phyloP scores from a whole-genome alignment of 768 basidiomycete genomes.

The Filobasidium floriforme region DNA sequence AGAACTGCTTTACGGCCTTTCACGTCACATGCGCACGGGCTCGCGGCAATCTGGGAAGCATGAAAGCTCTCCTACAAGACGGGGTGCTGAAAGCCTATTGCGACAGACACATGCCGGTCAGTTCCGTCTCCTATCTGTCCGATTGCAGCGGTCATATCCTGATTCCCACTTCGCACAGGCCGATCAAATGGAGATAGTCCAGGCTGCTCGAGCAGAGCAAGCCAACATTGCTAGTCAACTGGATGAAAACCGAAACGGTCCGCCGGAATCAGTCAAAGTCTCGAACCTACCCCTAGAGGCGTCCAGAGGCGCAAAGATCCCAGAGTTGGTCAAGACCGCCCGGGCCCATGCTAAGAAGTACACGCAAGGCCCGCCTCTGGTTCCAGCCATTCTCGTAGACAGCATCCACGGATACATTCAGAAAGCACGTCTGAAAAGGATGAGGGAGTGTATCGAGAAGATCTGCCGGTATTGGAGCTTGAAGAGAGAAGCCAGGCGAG shows the following conservation, averaged over 20 bases:
- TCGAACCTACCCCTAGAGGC: background rate
- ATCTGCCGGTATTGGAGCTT: conserved; percentile 94
- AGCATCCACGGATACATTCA: conserved; percentile 67
- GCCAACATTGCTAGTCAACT: background rate
- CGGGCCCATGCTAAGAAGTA: conserved; percentile 87
- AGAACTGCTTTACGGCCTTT: conserved; percentile 83
- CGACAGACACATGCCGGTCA: conserved; percentile 80
- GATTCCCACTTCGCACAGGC: background rate
- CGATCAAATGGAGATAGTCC: background rate
- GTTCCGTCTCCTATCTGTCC: conserved; percentile 31
- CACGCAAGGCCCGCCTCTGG: conserved; percentile 83
- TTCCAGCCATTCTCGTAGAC: conserved; percentile 75
- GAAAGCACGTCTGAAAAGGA: conserved; percentile 65
- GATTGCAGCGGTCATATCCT: background rate
- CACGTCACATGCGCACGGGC: conserved; percentile 90
- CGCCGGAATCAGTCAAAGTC: background rate
- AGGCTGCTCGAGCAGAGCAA: background rate
- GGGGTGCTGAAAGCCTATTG: conserved; percentile 66
- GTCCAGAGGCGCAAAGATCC: conserved; percentile 9
- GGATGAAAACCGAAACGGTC: background rate
- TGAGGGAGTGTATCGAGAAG: conserved; percentile 63
- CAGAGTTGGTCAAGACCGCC: conserved; percentile 61
- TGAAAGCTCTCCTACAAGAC: conserved; percentile 39
- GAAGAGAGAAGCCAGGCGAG: conserved; percentile 84
- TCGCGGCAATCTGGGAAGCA: conserved; percentile 59